These are phyloP conservation scores for Pseudozyma tsukubaensis DNA, from an alignment of 1,284 basidiomycete species.

Conservation along the genomic window DNA sequence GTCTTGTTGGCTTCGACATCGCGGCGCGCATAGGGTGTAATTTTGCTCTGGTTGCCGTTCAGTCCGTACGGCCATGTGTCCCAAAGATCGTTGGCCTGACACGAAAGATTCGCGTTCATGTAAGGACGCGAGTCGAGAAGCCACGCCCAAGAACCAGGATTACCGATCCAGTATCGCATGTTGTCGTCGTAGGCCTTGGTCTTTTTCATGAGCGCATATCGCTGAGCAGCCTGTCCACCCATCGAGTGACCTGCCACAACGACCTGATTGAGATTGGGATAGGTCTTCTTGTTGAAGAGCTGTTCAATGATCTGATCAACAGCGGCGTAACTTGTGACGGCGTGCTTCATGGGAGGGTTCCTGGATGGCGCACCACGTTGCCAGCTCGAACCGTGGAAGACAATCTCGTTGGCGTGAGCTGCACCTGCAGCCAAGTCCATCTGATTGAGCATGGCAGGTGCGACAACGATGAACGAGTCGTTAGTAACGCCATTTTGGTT, in stretches of 20 bases:
- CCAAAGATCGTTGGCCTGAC: slow-evolving; percentile 25
- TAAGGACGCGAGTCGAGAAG: slow-evolving; percentile 54
- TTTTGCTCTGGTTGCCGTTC: slow-evolving; percentile 50
- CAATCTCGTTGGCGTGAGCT: slow-evolving; percentile 33
- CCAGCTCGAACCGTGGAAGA: slow-evolving; percentile 52
- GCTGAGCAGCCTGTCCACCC: slow-evolving; percentile 59
- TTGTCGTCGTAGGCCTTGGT: slow-evolving; percentile 49
- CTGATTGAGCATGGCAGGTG: slow-evolving; percentile 40
- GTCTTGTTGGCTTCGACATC: slow-evolving; percentile 43
- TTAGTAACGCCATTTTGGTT: slow-evolving; percentile 27
- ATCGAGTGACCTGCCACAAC: slow-evolving; percentile 63
- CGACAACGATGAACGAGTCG: slow-evolving; percentile 41
- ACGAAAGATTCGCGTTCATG: slow-evolving; percentile 33
- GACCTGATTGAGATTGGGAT: slow-evolving; percentile 61
- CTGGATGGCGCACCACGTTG: slow-evolving; percentile 48
- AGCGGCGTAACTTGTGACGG: slow-evolving; percentile 52
- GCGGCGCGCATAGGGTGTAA: slow-evolving; percentile 30
- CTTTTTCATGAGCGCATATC: slow-evolving; percentile 57
- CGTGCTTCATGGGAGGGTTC: slow-evolving; percentile 45
- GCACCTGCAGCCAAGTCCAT: slow-evolving; percentile 48
- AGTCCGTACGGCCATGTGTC: slow-evolving; percentile 66
- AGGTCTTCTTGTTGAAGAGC: slow-evolving; percentile 51
- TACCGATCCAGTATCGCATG: slow-evolving; percentile 59
- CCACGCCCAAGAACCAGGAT: slow-evolving; percentile 63
- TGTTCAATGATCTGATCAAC: slow-evolving; percentile 49